Base-by-base conservation (phyloP, 257 asterid species). In the Cordia subcordata region DNA sequence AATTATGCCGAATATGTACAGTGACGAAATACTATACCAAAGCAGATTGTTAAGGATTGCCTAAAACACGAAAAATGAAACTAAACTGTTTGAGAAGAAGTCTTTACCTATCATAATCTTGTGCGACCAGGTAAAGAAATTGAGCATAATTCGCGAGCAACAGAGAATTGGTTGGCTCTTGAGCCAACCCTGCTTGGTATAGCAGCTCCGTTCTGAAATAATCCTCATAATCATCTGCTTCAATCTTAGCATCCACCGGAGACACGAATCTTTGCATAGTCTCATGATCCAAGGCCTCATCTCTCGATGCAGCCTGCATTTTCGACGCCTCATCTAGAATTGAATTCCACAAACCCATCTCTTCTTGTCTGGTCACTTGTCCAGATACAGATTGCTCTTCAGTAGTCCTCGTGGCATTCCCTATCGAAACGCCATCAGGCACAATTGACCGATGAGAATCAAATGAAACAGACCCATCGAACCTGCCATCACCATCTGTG, bases 61-160 rank as follows among this genome's bases (percentile, higher is more conserved):
- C 32, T 12, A 58, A 78, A 65, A 42, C 11, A 13, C 52, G 64
- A 73, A 37, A n/a, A 55, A 8, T 19, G 13, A 38, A 64, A n/a
- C n/a, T 10, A 11, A 11, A 35, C 13, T 9, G 12, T 22, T 22
- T 19, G 32, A 52, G 42, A 47, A 15, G 57, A 65, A 20, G 13
- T 20, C 44, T 49, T 44, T 84, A 93, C 99, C 99, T 89, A 90
- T 89, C 97, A 19, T 76, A 82, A 65, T 93, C 97, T 32, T 62
- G 87, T 49, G 69, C 72, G 1, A 86, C 90, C 19, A 89, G 63
- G 87, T 75, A 87, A 55, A 93, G 87, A 75, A 89, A 93, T 58
- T 89, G 97, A 54, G 97, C 99, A 64, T 75, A 93, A 77, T 93
- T 93, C 47, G 94, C 91, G 5, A 93, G 83, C 76, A 93, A 68